Evolutionary conservation across 2,329 filamentous ascomycete species (phyloP).

Genomic region (Trichoderma koningii): DNA sequence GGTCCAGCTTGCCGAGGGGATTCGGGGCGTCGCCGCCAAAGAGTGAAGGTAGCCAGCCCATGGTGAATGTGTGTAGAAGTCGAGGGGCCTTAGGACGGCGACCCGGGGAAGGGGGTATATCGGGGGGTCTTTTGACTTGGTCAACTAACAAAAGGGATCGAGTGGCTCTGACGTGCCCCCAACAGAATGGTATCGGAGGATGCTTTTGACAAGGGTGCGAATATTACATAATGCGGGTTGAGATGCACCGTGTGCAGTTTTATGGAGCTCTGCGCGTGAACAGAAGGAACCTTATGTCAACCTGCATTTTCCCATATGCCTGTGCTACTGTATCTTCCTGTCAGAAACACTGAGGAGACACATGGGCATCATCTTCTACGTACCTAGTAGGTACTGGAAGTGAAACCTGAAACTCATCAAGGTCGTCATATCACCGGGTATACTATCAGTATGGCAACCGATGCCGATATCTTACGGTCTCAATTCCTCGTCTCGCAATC

Average conservation of each 20-base stretch:
- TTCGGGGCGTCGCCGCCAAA: conserved; percentile 50
- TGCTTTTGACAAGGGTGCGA: conserved; percentile 26
- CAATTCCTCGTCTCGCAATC: background rate
- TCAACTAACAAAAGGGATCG: background rate
- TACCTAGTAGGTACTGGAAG: no score
- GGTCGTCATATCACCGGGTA: no score
- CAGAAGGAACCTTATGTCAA: background rate
- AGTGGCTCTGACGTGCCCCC: conserved; percentile 22
- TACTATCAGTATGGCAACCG: no score
- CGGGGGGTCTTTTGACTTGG: background rate
- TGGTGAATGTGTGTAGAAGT: conserved; percentile 35
- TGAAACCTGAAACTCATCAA: no score
- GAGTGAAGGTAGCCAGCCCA: conserved; percentile 62
- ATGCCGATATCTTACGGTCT: background rate
- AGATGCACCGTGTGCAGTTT: conserved; percentile 17
- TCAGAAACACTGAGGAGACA: no score
- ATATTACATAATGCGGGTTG: conserved; percentile 20
- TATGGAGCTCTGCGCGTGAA: background rate
- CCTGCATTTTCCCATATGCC: conserved; percentile 15
- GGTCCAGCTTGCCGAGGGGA: conserved; percentile 75
- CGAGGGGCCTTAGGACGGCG: conserved; percentile 7
- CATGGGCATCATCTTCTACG: background rate
- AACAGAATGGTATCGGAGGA: conserved; percentile 25
- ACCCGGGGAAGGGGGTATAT: conserved; percentile 11
- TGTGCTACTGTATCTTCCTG: background rate